Conservation (phyloP, 1,284 basidiomycete species). For the Schizophyllum amplum region DNA sequence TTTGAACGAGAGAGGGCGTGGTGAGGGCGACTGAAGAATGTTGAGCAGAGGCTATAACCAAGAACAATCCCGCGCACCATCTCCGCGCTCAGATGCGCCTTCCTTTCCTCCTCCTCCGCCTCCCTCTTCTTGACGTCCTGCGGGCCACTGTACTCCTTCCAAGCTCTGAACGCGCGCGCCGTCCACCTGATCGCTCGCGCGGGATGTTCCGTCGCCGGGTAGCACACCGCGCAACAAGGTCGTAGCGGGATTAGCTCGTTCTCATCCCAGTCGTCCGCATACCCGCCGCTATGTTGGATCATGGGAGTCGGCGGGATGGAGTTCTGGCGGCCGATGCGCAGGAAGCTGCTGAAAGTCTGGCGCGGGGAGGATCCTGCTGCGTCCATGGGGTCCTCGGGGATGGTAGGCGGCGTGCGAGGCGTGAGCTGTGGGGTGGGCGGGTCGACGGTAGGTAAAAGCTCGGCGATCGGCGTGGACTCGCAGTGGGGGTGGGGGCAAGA, state of each 20-base stretch:
- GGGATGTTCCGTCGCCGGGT: background rate
- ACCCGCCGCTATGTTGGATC: background rate
- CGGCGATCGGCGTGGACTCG: background rate
- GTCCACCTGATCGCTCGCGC: background rate
- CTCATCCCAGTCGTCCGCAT: background rate
- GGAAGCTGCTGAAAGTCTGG: background rate
- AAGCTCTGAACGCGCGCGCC: background rate
- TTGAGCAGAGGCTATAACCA: background rate
- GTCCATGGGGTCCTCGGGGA: background rate
- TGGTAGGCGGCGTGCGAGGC: background rate
- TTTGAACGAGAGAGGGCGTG: background rate
- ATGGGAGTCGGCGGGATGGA: background rate
- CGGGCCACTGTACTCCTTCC: background rate
- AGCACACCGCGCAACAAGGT: background rate
- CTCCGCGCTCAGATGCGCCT: background rate
- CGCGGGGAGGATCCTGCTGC: background rate
- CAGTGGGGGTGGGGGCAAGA: background rate
- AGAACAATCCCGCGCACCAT: background rate
- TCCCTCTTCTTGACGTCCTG: background rate
- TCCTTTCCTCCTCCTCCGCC: background rate
- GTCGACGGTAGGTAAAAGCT: background rate
- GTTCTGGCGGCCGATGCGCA: background rate
- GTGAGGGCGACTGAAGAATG: background rate
- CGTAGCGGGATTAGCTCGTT: background rate
- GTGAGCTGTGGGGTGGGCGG: background rate